A percentile compares a stretch with the other conserved stretches of the same genome.
phyloP scores from a whole-genome alignment of 441 rosid species.

The Pelargonium fulgidum region DNA sequence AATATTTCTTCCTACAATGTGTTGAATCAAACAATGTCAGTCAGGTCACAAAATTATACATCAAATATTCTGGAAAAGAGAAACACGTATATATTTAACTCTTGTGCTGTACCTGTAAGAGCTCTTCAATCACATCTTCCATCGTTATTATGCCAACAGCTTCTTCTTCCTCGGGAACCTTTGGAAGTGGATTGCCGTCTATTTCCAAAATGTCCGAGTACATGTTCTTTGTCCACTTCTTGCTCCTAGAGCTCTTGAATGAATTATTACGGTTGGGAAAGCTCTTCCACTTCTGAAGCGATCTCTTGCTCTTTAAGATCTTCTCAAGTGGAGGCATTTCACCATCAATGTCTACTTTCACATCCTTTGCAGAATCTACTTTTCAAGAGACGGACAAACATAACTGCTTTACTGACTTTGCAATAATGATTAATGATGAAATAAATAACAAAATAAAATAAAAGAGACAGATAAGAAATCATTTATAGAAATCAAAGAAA shows the following conservation, averaged over 20 bases:
- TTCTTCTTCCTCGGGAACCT: conserved; percentile 69
- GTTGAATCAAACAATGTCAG: background rate
- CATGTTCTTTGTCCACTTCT: conserved; percentile 65
- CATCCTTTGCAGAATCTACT: conserved; percentile 46
- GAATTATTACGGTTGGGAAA: conserved; percentile 48
- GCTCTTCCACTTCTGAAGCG: conserved; percentile 82
- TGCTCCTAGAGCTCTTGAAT: conserved; percentile 42
- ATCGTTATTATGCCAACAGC: conserved; percentile 86
- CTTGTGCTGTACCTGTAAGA: conserved; percentile 55
- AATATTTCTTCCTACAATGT: conserved; percentile 77
- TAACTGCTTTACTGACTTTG: background rate
- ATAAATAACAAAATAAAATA: background rate
- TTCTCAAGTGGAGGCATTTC: conserved; percentile 50
- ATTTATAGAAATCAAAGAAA: no score
- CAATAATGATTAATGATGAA: background rate
- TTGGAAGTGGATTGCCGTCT: conserved; percentile 56
- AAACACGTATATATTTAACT: background rate
- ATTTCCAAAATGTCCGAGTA: conserved; percentile 64
- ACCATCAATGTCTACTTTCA: conserved; percentile 53
- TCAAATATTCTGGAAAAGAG: background rate
- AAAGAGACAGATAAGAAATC: background rate
- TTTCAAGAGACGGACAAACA: background rate
- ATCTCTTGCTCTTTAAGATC: conserved; percentile 47
- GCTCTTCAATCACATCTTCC: conserved; percentile 99
- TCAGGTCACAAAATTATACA: background rate